These are phyloP conservation scores for Linum usitatissimum DNA, from an alignment of 345 rosid species.

Conservation along the genomic window DNA sequence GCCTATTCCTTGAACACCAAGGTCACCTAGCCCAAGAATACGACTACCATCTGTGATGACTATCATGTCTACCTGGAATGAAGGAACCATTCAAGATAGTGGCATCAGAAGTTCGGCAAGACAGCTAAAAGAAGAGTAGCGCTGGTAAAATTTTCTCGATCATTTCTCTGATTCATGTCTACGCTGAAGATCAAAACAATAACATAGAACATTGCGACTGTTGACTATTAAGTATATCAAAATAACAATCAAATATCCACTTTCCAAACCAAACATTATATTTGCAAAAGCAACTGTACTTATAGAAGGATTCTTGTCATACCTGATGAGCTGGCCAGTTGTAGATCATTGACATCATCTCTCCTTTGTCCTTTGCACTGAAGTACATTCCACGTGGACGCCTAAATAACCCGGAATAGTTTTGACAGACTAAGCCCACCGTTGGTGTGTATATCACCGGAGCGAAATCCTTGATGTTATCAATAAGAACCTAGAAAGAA, in stretches of 20 bases:
- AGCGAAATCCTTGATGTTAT: constrained; percentile 87
- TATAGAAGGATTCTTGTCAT: neutral
- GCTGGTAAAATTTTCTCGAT: neutral
- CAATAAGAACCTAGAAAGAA: constrained; percentile 69
- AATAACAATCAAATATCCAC: neutral
- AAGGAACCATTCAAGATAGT: constrained; percentile 1
- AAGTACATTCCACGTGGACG: constrained; percentile 99
- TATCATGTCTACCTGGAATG: constrained; percentile 91
- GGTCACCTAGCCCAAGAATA: constrained; percentile 95
- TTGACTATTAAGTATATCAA: neutral
- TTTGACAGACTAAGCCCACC: constrained; percentile 93
- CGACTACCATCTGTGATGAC: constrained; percentile 95
- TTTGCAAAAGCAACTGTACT: neutral
- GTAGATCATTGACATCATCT: constrained; percentile 99
- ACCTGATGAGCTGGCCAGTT: constrained; percentile 89
- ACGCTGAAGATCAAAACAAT: neutral
- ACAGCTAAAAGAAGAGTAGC: neutral
- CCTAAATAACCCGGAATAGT: constrained; percentile 89
- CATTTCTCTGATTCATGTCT: neutral
- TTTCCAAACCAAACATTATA: no score
- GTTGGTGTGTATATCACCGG: constrained; percentile 95
- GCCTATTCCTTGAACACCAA: constrained; percentile 97
- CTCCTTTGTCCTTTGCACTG: constrained; percentile 97
- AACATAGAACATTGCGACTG: neutral
- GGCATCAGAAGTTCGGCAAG: constrained; percentile 2